Evolutionary conservation across 176 grass and related monocot species (phyloP), one percentile per base, ranked within the genome.

Genomic region (Oryza meridionalis): DNA sequence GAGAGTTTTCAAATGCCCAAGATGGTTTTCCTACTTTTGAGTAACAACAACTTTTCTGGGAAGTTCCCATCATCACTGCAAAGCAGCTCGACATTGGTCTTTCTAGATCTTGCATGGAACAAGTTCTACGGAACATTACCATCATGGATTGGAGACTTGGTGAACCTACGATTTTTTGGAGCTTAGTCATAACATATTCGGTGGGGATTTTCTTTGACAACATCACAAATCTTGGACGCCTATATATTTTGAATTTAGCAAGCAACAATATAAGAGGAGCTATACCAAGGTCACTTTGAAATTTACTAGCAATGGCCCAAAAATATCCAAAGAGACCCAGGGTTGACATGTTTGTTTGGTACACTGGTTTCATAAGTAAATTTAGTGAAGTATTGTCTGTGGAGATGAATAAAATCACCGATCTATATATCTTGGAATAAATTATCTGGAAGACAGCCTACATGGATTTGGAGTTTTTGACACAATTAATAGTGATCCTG

Each of bases 61-160:
- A 13, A 77, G 19, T 50, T 92, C 27, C 83, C 86, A 27, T 32
- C n/a, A 3, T 79, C 15, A 0, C 9, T 86, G 1, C 22, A 86
- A 67, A 38, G 68, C 15, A 75, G 51, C 3, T 25, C 35, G 0
- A 25, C 5, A 1, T 2, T 89, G 6, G 3, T 31, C 1, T 75
- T 51, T 27, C 76, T 92, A 14, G 82, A 89, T 15, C 73, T 89
- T n/a, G 85, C 86, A 3, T 9, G 45, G 75, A 91, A 88, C 40
- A 72, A 12, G 21, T 81, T 91, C 0, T n/a, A 1, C 0, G 70
- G 85, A 16, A n/a, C 22, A n/a, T 10, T 79, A 32, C 77, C 77
- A 32, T 1, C 3, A 0, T 17, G 87, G 86, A 47, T 53, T 26
- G 16, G 12, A 73, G 11, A 70, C 9, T 49, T 79, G 7, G 16